Percentiles rank a stretch among this genome's conserved stretches.
These are phyloP conservation scores for Lentinus polychrous DNA, from an alignment of 1,284 basidiomycete species.

Conservation along the genomic window DNA sequence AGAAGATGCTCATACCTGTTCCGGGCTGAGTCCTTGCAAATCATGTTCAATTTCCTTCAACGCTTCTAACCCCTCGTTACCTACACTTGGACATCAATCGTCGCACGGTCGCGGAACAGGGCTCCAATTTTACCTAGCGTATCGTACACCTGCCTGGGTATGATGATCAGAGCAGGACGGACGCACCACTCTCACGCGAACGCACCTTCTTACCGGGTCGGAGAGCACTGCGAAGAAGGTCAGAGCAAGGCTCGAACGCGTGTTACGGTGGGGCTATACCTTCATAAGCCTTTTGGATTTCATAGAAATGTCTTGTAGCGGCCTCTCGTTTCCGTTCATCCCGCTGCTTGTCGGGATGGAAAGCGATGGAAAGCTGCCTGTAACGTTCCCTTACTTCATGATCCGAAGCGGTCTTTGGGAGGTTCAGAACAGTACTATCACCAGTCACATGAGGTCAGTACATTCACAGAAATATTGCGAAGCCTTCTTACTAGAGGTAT, in stretches of 20 bases:
- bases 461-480: conserved; percentile 1
- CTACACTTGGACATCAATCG: conserved; percentile 4
- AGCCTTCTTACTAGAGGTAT: background rate
- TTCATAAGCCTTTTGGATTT: conserved; percentile 76
- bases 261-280: conserved; percentile 31
- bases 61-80: too few species aligned
- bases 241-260: conserved; percentile 6
- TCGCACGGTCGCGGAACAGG: conserved; percentile 4
- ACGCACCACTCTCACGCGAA: conserved; percentile 9
- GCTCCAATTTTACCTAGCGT: conserved; percentile 44
- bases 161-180: conserved; percentile 13
- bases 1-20: conserved; percentile 14
- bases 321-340: conserved; percentile 48
- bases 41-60: conserved; percentile 11
- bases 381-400: conserved; percentile 71
- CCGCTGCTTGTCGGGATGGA: conserved; percentile 82
- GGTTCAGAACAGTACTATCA: conserved; percentile 57
- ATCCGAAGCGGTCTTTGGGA: conserved; percentile 56
- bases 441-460: background rate
- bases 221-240: conserved; percentile 49
- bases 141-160: conserved; percentile 59
- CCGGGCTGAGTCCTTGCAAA: conserved; percentile 14
- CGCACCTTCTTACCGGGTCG: conserved; percentile 65
- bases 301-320: conserved; percentile 62
- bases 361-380: conserved; percentile 64